Base-by-base conservation (phyloP, 2,329 filamentous ascomycete species). In the Pestalotiopsis sp. region DNA sequence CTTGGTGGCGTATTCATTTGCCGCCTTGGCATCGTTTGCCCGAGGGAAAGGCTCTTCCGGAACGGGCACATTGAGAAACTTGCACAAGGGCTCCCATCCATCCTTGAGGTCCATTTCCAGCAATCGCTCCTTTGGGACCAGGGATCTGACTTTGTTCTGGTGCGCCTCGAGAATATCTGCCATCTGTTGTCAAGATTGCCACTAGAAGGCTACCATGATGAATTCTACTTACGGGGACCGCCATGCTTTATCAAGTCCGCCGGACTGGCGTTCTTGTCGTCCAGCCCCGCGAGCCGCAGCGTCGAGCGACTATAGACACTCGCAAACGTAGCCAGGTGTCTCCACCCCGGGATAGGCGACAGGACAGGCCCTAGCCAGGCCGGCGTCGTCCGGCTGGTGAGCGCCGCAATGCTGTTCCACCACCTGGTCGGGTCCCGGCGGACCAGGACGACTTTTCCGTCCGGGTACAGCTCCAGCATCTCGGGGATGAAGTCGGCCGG, bases 361-460 rank as follows among this genome's bases (percentile, higher is more conserved):
- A 67, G 17, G 14, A 66, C 41, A n/a, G 9, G n/a, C 0, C 31
- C 17, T 7, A 69, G 58, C 61, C 58, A 69, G 20, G 17, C 39
- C n/a, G 64, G 27, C 4, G 57, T 45, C 27, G 58, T n/a, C 9
- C 58, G 1, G 36, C 63, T 36, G 38, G 57, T 31, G 63, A 71
- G 20, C n/a, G 61, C 31, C 0, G 12, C n/a, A 2, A 74, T 69
- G 60, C 73, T 75, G 59, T 71, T 65, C 72, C 71, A 74, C 76
- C 75, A 77, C 31, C 71, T 70, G n/a, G 70, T 72, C 4, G 74
- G 73, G 63, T 77, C 74, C 38, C 76, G 73, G 0, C 70, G 71
- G 2, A 78, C 77, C 69, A 77, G 78, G 23, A 84, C 78, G n/a
- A 83, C 80, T 57, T 78, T 79, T 14, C 82, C 82, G 38, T 83